Evolutionary conservation across 2,329 filamentous ascomycete species (phyloP).

Genomic region (Pseudogymnoascus sp.): DNA sequence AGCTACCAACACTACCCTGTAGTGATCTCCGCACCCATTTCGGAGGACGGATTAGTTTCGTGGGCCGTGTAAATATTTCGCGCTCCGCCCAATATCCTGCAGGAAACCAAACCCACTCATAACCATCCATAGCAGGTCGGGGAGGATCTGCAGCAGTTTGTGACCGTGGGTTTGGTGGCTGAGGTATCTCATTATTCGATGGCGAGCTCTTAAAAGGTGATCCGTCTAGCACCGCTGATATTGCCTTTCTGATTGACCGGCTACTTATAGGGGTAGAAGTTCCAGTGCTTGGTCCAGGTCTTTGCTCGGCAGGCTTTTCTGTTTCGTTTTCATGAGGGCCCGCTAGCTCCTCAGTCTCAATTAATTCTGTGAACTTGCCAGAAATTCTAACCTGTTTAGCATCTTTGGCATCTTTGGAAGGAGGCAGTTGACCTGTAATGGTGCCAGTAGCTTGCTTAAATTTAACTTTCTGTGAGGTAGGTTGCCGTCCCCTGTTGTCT

Average conservation of each 20-base stretch:
- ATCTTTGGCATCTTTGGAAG: neutral
- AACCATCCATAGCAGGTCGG: constrained; percentile 45
- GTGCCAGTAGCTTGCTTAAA: neutral
- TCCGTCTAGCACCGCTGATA: neutral
- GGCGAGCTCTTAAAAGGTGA: neutral
- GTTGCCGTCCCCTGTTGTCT: neutral
- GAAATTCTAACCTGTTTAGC: neutral
- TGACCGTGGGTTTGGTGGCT: neutral
- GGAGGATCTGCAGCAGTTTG: constrained; percentile 39
- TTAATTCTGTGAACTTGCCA: neutral
- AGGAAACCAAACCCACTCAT: constrained; percentile 58
- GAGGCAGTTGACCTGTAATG: neutral
- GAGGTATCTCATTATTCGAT: neutral
- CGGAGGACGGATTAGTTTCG: neutral
- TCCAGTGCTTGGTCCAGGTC: neutral
- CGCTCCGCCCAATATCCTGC: constrained; percentile 58
- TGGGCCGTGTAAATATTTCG: constrained; percentile 23
- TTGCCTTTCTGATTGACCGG: neutral
- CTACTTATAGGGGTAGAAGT: neutral
- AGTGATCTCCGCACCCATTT: neutral
- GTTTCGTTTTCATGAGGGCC: neutral
- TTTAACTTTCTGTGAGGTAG: neutral
- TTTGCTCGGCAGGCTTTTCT: neutral
- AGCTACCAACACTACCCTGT: neutral
- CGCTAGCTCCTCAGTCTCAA: neutral